A percentile compares a stretch with the other conserved stretches of the same genome.
These are phyloP conservation scores for Carallia brachiata DNA, from an alignment of 345 rosid species.

Conservation along the genomic window DNA sequence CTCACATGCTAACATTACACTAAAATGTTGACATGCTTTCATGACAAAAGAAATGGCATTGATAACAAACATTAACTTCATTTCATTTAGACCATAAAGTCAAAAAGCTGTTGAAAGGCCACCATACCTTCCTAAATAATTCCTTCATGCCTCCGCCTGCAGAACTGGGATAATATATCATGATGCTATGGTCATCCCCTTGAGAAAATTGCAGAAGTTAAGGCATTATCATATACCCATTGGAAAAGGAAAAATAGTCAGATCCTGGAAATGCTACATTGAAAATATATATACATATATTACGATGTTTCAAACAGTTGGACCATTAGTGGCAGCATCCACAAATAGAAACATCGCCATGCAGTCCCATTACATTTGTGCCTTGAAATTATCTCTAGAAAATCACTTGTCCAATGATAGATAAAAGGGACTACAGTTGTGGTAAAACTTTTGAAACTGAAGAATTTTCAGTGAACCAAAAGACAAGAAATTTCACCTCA, in stretches of 20 bases:
- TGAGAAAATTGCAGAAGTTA: constrained; percentile 27
- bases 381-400: neutral
- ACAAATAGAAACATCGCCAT: neutral
- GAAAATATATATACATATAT: neutral
- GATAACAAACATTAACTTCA: constrained; percentile 1
- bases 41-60: neutral
- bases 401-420: neutral
- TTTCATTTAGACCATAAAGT: neutral
- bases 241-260: constrained; percentile 1
- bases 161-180: constrained; percentile 98
- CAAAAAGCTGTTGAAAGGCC: neutral
- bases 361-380: neutral
- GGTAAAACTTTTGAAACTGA: neutral
- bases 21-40: neutral
- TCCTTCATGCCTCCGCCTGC: constrained; percentile 99
- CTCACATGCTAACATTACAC: neutral
- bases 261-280: neutral
- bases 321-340: neutral
- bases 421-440: neutral
- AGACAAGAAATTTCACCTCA: neutral
- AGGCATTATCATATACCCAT: constrained; percentile 10
- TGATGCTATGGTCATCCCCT: constrained; percentile 98
- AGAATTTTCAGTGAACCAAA: neutral
- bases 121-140: constrained; percentile 87
- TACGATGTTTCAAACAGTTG: neutral